Conservation (phyloP, 169 alveolate species). For the Plasmodium gaboni region DNA sequence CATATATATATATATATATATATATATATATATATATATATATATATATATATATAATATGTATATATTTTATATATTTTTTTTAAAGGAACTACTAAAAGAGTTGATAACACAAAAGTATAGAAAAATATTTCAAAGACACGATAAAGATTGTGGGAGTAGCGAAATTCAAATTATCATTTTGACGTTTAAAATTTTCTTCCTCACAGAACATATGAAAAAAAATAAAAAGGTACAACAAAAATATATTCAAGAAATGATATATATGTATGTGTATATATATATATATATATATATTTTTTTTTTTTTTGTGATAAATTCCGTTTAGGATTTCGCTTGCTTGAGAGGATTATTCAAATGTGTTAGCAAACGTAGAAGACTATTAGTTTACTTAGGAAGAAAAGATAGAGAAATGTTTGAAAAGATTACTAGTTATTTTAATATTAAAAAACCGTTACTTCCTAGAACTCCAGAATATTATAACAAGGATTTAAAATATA, state of each 20-base stretch:
- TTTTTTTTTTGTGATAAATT: not conserved
- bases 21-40: too few relatives aligned
- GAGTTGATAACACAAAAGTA: constrained; percentile 71
- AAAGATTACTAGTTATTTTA: constrained; percentile 40
- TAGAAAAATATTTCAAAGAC: constrained; percentile 57
- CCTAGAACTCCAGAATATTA: constrained; percentile 73
- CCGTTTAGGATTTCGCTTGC: constrained; percentile 62
- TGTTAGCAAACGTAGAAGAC: constrained; percentile 55
- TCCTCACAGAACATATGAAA: constrained; percentile 71
- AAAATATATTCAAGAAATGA: not conserved
- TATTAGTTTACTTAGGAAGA: constrained; percentile 44
- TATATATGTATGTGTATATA: not conserved
- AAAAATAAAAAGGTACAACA: constrained; percentile 37
- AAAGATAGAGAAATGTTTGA: constrained; percentile 57
- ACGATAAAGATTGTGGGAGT: constrained; percentile 73
- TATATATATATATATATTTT: not conserved
- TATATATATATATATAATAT: not conserved
- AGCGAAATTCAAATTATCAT: constrained; percentile 74
- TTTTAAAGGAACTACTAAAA: constrained; percentile 47
- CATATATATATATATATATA: too few relatives aligned
- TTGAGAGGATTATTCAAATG: constrained; percentile 69
- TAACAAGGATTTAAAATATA: constrained; percentile 45
- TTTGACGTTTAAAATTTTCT: constrained; percentile 55
- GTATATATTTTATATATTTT: not conserved
- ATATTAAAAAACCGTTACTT: constrained; percentile 68